Conservation (phyloP, 139 green algal species). For the Microglena sp. region DNA sequence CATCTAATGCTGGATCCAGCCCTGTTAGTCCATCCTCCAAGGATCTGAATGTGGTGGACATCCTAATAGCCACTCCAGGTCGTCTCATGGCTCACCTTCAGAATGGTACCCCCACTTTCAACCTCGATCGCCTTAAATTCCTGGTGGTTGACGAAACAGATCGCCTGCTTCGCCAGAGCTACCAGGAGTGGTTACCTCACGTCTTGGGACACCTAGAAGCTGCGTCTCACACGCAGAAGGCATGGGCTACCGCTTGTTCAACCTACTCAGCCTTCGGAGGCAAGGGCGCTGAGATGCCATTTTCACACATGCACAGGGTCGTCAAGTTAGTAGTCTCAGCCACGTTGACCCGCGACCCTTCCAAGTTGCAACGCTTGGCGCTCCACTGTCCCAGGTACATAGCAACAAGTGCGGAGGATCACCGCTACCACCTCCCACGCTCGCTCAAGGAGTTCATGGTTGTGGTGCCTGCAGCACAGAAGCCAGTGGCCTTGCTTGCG, state of each 20-base stretch:
- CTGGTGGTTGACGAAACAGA: constrained; percentile 90
- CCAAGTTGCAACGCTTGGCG: constrained; percentile 65
- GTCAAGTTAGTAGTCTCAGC: constrained; percentile 85
- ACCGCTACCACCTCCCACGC: constrained; percentile 58
- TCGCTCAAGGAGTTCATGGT: constrained; percentile 67
- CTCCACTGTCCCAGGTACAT: constrained; percentile 67
- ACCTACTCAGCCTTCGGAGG: neutral
- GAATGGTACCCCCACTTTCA: constrained; percentile 35
- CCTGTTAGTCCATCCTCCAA: neutral
- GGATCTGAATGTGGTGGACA: constrained; percentile 1
- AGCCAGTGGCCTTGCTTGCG: constrained; percentile 59
- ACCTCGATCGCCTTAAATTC: constrained; percentile 46
- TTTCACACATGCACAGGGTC: constrained; percentile 13
- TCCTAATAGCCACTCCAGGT: constrained; percentile 63
- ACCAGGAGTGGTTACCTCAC: constrained; percentile 83
- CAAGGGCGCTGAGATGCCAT: neutral
- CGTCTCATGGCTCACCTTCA: constrained; percentile 65
- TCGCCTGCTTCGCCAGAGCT: constrained; percentile 82
- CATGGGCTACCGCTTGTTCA: neutral
- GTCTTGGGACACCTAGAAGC: constrained; percentile 35
- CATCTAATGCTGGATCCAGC: too few relatives aligned
- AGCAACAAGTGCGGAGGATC: constrained; percentile 11
- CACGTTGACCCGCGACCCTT: constrained; percentile 83
- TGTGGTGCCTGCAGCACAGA: constrained; percentile 39
- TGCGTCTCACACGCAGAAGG: neutral